Evolutionary conservation across 306 rosid genomes (phyloP), one percentile per base, ranked within the genome.

Genomic region (Castanospermum australe): DNA sequence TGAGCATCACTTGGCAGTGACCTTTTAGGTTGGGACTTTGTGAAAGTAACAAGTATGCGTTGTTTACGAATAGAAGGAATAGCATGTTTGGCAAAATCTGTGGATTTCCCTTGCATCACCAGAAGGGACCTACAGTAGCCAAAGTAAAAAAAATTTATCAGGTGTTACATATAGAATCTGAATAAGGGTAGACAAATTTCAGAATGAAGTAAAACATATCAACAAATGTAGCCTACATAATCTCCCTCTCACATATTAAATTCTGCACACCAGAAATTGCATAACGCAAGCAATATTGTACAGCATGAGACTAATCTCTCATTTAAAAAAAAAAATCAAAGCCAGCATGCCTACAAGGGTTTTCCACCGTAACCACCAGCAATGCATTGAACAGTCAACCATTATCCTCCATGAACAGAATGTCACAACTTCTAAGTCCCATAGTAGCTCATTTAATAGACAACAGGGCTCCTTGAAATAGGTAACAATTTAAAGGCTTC

Each of bases 51-150:
- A 2, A 95, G 88, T 57, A 91, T 84, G 8, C 99, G 98, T 33
- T 89, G 97, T 81, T 90, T 93, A 11, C 91, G 91, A 17, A 85
- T 62, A 14, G 99, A 88, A 48, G 98, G 91, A 82, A 95, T 88
- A 6, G 99, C 98, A 80, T 91, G 89, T 81, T 78, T 90, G 9
- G 97, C 86, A 82, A 87, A 84, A 78, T 91, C 97, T 6, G 90
- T 41, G 12, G 98, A 91, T 74, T 84, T 91, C 54, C 98, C 99
- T 86, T 93, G 90, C 92, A 91, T 32, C 51, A 80, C 75, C 71
- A 95, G 86, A 62, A 95, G 82, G 18, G 93, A 90, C 68, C 99
- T 95, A 88, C 51, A 72, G 74, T 30, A 51, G 51, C 62, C 84
- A 86, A 4, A 71, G 48, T 41, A 66, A 52, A 54, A 66, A 82